Conservation (phyloP, 345 rosid genomes). For the Bretschneidera sinensis region DNA sequence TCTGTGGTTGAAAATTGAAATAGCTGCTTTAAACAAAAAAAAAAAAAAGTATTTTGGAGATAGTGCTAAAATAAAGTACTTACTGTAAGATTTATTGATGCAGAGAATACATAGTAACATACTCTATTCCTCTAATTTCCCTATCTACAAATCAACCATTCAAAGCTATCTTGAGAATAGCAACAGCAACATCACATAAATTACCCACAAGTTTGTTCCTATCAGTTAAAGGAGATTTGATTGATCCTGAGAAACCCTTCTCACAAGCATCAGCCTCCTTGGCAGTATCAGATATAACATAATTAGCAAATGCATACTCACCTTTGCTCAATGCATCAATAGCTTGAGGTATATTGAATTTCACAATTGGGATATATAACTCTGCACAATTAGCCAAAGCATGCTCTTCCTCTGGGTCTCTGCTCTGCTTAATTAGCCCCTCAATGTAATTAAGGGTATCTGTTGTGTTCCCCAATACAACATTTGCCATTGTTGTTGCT, state of each 20-base stretch:
- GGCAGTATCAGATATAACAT: conserved; percentile 52
- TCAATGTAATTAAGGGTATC: conserved; percentile 51
- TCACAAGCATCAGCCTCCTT: conserved; percentile 64
- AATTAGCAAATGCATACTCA: conserved; percentile 48
- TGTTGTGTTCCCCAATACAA: conserved; percentile 49
- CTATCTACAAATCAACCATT: conserved; percentile 13
- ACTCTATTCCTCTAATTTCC: no score
- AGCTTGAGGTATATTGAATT: conserved; percentile 83
- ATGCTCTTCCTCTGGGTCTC: conserved; percentile 54
- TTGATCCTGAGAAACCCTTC: conserved; percentile 41
- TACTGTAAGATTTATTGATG: no score
- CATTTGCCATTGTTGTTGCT: conserved; percentile 39
- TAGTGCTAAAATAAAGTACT: no score
- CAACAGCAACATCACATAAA: conserved; percentile 63
- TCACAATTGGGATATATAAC: conserved; percentile 76
- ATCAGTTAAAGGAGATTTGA: conserved; percentile 33
- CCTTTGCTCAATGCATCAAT: conserved; percentile 52
- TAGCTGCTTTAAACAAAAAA: no score
- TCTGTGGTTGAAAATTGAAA: neutral
- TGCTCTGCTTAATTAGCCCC: conserved; percentile 29
- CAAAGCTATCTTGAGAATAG: conserved; percentile 45
- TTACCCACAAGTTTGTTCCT: conserved; percentile 48
- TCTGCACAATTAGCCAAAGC: conserved; percentile 76
- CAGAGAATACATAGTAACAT: no score
- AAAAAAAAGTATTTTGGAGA: no score